phyloP scores from a whole-genome alignment of 1,139 yeast species.

The Lodderomyces jiufengensis region DNA sequence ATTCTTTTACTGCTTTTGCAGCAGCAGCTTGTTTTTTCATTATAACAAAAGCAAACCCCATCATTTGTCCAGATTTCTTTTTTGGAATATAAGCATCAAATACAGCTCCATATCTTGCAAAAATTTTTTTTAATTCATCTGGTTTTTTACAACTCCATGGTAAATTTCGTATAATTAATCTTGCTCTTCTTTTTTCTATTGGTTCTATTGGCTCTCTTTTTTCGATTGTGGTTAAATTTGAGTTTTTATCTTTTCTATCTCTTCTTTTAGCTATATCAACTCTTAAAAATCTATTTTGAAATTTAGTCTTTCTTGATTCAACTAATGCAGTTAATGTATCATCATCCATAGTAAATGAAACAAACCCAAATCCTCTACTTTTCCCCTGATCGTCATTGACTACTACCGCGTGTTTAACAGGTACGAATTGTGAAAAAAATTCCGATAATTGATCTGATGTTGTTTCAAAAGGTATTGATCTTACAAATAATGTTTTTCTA shows the following conservation, averaged over 20 bases:
- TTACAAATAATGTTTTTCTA: conserved; percentile 72
- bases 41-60: conserved; percentile 93
- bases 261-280: conserved; percentile 92
- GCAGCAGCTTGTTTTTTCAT: conserved; percentile 83
- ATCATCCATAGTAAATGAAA: conserved; percentile 79
- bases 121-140: conserved; percentile 62
- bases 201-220: conserved; percentile 20
- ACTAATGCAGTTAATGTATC: conserved; percentile 78
- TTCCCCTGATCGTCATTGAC: conserved; percentile 73
- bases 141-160: conserved; percentile 95
- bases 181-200: conserved; percentile 67
- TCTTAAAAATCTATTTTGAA: conserved; percentile 63
- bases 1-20: conserved; percentile 71
- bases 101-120: conserved; percentile 80
- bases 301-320: conserved; percentile 61
- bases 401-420: conserved; percentile 91
- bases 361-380: conserved; percentile 95
- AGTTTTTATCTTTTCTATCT: conserved; percentile 53
- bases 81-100: conserved; percentile 88
- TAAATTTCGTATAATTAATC: conserved; percentile 82
- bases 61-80: conserved; percentile 82
- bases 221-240: conserved; percentile 17
- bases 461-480: conserved; percentile 77
- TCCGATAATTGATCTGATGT: conserved; percentile 78
- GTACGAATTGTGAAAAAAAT: conserved; percentile 86